Evolutionary conservation across 129 eudicot species (phyloP).

Genomic region (Pulicaria dysenterica): DNA sequence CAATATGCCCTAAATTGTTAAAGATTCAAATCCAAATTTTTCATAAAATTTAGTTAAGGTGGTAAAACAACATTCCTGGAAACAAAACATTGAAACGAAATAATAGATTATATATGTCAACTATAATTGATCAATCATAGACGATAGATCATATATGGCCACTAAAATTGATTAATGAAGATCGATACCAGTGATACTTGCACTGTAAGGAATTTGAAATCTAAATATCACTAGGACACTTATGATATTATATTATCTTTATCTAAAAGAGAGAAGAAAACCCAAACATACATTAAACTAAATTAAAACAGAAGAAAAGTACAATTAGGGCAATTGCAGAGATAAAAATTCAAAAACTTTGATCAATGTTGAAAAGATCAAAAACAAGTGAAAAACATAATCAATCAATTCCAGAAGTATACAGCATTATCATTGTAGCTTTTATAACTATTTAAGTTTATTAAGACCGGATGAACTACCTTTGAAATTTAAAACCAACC

Average conservation of each 20-base stretch:
- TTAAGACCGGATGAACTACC: not conserved
- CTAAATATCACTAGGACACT: not conserved
- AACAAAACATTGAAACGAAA: not conserved
- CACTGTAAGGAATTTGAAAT: not conserved
- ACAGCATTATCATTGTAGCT: not conserved
- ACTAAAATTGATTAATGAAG: not conserved
- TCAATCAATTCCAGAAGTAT: not conserved
- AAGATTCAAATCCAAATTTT: not conserved
- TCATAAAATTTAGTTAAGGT: not conserved
- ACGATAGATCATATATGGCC: not conserved
- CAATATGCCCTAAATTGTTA: not conserved
- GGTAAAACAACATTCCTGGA: not conserved
- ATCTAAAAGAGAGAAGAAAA: not conserved
- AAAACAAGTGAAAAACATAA: not conserved
- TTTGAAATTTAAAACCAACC: not conserved
- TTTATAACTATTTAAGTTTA: not conserved
- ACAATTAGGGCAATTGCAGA: not conserved
- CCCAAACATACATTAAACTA: not conserved
- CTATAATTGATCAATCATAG: not conserved
- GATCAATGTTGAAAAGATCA: conserved; percentile 4
- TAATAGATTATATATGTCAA: not conserved
- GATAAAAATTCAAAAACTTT: not conserved
- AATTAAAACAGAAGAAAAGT: too few species aligned
- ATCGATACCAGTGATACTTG: not conserved
- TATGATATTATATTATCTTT: not conserved